phyloP scores from a whole-genome alignment of 1,284 basidiomycete genomes.

The Ganoderma meredithae region DNA sequence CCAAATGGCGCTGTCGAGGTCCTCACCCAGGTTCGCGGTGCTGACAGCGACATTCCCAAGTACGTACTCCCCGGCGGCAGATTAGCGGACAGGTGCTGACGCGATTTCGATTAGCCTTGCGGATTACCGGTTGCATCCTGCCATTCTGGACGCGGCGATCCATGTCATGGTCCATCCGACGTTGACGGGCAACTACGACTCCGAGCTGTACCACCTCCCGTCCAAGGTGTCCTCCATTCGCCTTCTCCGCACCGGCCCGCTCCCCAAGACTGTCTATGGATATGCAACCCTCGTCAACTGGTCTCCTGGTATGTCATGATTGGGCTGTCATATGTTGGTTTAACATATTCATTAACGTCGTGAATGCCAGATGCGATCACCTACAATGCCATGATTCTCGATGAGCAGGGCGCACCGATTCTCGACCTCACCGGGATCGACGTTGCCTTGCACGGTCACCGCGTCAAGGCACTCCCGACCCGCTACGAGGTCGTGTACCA shows the following conservation, averaged over 20 bases:
- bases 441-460: constrained; percentile 28
- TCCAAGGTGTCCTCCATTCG: constrained; percentile 33
- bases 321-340: background rate
- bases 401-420: constrained; percentile 27
- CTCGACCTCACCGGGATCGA: constrained; percentile 29
- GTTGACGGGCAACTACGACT: constrained; percentile 37
- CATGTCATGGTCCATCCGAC: constrained; percentile 42
- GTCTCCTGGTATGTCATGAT: constrained; percentile 36
- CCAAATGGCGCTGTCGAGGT: constrained; percentile 13
- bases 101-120: constrained; percentile 14
- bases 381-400: constrained; percentile 31
- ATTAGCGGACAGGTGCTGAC: background rate
- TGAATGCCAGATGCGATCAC: constrained; percentile 20
- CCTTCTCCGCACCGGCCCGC: constrained; percentile 21
- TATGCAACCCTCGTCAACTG: constrained; percentile 33
- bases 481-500: constrained; percentile 31
- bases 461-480: constrained; percentile 14
- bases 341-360: constrained; percentile 9
- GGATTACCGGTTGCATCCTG: constrained; percentile 45
- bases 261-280: constrained; percentile 31
- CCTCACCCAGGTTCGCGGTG: constrained; percentile 15
- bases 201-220: constrained; percentile 43
- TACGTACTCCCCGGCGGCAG: background rate
- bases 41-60: constrained; percentile 29
- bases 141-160: constrained; percentile 47